Percentiles rank a stretch among this genome's conserved stretches.
Conservation (phyloP, 2,329 filamentous ascomycete genomes). For the Lomentospora prolificans region DNA sequence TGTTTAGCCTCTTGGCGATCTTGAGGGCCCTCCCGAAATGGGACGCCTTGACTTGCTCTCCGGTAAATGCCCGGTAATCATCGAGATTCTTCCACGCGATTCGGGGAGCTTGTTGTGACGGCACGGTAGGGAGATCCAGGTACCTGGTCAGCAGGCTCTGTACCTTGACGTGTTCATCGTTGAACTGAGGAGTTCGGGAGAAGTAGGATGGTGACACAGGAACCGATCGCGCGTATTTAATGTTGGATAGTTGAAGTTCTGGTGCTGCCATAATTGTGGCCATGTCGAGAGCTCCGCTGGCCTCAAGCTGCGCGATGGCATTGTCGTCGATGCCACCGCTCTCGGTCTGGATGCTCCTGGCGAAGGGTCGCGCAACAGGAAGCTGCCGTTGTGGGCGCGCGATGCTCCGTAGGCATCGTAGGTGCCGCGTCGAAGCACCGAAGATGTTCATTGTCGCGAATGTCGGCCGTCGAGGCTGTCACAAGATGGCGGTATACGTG, state of each 20-base stretch:
- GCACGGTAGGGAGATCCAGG: slow-evolving; percentile 59
- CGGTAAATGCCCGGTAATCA: slow-evolving; percentile 62
- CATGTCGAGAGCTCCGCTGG: slow-evolving; percentile 8
- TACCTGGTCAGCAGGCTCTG: slow-evolving; percentile 64
- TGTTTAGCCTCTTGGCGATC: slow-evolving; percentile 70
- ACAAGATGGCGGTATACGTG: too few species aligned
- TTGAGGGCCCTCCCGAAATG: slow-evolving; percentile 71
- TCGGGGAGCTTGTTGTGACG: slow-evolving; percentile 55
- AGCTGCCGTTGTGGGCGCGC: background rate
- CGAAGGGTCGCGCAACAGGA: background rate
- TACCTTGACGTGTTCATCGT: slow-evolving; percentile 69
- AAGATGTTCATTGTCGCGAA: slow-evolving; percentile 12
- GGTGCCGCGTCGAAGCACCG: slow-evolving; percentile 18
- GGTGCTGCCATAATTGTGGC: slow-evolving; percentile 11
- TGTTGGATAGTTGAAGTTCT: slow-evolving; percentile 10
- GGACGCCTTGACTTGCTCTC: slow-evolving; percentile 63
- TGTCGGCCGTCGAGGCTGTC: background rate
- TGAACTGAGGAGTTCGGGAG: slow-evolving; percentile 74
- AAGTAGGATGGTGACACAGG: slow-evolving; percentile 93
- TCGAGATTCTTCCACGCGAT: slow-evolving; percentile 73
- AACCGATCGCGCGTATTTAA: slow-evolving; percentile 57
- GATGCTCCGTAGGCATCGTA: slow-evolving; percentile 24
- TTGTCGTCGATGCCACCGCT: background rate
- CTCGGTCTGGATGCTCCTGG: slow-evolving; percentile 6
- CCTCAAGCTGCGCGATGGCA: background rate